Percentiles rank a stretch among this genome's conserved stretches.
These are phyloP conservation scores for Filobasidium wieringae DNA, from an alignment of 768 basidiomycete species.

Conservation along the genomic window DNA sequence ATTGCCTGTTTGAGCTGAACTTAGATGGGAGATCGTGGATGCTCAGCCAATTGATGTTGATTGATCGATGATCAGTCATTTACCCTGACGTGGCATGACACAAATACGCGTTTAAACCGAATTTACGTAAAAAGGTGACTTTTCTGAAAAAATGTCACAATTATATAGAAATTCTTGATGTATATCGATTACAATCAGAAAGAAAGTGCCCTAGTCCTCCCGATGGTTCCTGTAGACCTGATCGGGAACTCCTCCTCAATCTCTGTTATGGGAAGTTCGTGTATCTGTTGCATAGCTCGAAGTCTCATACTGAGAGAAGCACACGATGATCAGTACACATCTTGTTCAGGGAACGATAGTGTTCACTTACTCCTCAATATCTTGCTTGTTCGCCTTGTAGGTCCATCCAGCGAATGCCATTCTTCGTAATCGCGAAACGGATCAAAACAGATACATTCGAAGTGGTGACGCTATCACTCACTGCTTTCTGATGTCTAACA, in stretches of 20 bases:
- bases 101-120: no score
- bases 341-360: not conserved
- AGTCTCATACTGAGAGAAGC: not conserved
- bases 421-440: slow-evolving; percentile 7
- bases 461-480: slow-evolving; percentile 10
- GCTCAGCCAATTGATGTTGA: no score
- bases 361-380: slow-evolving; percentile 2
- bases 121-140: no score
- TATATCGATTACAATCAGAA: not conserved
- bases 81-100: no score
- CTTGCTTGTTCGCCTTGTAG: slow-evolving; percentile 25
- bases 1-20: no score
- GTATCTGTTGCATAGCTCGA: not conserved
- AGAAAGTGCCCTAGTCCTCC: not conserved
- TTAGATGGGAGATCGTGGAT: no score
- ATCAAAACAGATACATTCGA: not conserved
- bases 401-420: slow-evolving; percentile 40
- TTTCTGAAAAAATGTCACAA: no score
- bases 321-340: not conserved
- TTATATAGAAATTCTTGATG: no score
- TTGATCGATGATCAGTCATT: no score
- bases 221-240: not conserved
- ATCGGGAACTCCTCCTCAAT: not conserved
- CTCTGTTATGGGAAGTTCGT: no score
- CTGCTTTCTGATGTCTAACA: slow-evolving; percentile 77